phyloP scores from a whole-genome alignment of 1,139 yeast genomes.

The Magnusiomyces magnusii region DNA sequence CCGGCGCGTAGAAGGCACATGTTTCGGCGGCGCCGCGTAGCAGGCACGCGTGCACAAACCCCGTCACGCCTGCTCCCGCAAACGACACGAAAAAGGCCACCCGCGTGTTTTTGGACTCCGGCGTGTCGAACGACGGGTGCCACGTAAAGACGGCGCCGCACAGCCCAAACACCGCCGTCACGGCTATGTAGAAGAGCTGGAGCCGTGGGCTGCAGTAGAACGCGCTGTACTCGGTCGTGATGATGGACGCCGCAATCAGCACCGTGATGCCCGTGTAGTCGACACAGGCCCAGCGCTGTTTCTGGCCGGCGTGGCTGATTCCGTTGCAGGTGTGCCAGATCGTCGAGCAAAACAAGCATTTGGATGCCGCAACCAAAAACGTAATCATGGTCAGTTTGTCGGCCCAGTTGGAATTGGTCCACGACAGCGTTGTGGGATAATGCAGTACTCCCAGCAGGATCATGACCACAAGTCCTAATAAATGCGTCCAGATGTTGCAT shows the following conservation, averaged over 20 bases:
- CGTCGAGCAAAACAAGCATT: constrained; percentile 70
- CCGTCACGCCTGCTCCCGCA: constrained; percentile 64
- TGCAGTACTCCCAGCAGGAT: constrained; percentile 49
- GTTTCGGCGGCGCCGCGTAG: constrained; percentile 54
- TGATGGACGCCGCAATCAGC: constrained; percentile 77
- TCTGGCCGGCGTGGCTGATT: constrained; percentile 54
- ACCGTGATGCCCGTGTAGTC: constrained; percentile 94
- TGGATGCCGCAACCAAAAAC: constrained; percentile 64
- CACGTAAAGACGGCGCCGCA: constrained; percentile 77
- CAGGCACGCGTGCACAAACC: constrained; percentile 51
- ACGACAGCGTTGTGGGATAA: constrained; percentile 47
- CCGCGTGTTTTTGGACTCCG: constrained; percentile 73
- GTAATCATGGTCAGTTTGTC: constrained; percentile 54
- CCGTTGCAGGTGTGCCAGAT: constrained; percentile 92
- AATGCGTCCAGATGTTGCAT: constrained; percentile 90
- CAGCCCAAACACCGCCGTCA: constrained; percentile 60
- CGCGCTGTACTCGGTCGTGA: constrained; percentile 77
- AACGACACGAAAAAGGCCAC: constrained; percentile 77
- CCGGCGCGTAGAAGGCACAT: constrained; percentile 50
- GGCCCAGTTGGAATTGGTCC: constrained; percentile 35
- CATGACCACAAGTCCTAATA: constrained; percentile 57
- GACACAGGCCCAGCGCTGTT: constrained; percentile 80
- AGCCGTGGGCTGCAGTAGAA: constrained; percentile 54
- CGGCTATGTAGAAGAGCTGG: constrained; percentile 44
- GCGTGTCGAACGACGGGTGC: constrained; percentile 83